phyloP scores from a whole-genome alignment of 2,329 filamentous ascomycete species.

The Aspergillus udagawae region DNA sequence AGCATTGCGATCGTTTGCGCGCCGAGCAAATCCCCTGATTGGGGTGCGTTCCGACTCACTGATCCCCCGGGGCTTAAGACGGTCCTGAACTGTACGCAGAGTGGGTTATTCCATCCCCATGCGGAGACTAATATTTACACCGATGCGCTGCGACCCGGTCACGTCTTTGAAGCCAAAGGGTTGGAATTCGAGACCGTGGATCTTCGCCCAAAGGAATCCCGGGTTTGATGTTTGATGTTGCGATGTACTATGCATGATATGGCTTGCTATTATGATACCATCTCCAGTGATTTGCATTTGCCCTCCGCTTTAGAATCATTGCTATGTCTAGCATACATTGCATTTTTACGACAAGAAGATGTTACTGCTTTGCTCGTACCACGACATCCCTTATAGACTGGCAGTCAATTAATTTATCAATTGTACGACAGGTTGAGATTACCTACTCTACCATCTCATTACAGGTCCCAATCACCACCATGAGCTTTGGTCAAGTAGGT shows the following conservation, averaged over 20 bases:
- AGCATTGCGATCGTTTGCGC: conserved; percentile 96
- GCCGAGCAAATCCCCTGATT: conserved; percentile 68
- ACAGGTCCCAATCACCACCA: background rate
- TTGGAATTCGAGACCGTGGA: conserved; percentile 67
- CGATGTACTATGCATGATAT: conserved; percentile 6
- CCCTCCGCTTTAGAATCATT: background rate
- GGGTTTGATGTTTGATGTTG: conserved; percentile 5
- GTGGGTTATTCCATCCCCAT: conserved; percentile 80
- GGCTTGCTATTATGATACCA: conserved; percentile 4
- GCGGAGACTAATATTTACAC: conserved; percentile 70
- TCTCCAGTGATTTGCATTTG: background rate
- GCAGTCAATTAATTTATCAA: no score
- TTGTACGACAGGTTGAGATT: no score
- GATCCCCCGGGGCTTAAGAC: conserved; percentile 85
- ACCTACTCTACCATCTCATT: no score
- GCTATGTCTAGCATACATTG: background rate
- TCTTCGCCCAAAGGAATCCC: conserved; percentile 38
- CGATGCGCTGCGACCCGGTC: conserved; percentile 65
- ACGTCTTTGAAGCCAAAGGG: conserved; percentile 65
- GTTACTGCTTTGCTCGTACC: background rate
- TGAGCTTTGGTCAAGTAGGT: background rate
- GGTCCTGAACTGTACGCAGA: conserved; percentile 74
- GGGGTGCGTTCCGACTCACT: conserved; percentile 88
- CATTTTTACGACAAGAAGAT: background rate
- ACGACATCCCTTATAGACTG: no score